Evolutionary conservation across 1,139 yeast genomes (phyloP).

Genomic region (Suhomyces bolitotheri): DNA sequence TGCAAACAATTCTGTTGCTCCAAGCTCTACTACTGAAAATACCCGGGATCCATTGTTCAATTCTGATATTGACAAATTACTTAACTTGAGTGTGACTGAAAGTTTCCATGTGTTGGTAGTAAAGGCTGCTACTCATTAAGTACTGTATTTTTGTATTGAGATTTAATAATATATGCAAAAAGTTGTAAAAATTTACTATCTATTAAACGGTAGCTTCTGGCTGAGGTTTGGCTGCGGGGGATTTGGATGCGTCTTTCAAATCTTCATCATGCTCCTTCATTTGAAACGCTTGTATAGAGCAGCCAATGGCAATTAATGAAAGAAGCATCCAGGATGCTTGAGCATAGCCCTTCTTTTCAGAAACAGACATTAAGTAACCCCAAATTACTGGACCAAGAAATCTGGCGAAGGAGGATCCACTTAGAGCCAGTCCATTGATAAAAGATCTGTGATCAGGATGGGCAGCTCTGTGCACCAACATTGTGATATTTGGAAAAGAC

Average conservation of each 20-base stretch:
- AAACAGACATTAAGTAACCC: slow-evolving; percentile 54
- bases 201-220: slow-evolving; percentile 1
- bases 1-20: slow-evolving; percentile 21
- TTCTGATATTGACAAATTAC: slow-evolving; percentile 19
- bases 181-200: not conserved
- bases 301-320: slow-evolving; percentile 36
- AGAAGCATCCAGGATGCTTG: slow-evolving; percentile 55
- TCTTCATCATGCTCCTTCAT: slow-evolving; percentile 37
- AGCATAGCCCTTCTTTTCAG: slow-evolving; percentile 33
- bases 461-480: slow-evolving; percentile 51
- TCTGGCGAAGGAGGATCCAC: slow-evolving; percentile 55
- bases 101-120: slow-evolving; percentile 29
- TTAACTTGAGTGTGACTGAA: slow-evolving; percentile 24
- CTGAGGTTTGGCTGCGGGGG: not conserved
- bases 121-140: slow-evolving; percentile 18
- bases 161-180: not conserved
- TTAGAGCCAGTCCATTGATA: slow-evolving; percentile 50
- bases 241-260: slow-evolving; percentile 1
- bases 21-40: not conserved
- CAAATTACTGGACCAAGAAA: slow-evolving; percentile 59
- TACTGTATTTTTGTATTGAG: not conserved
- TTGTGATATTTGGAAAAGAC: slow-evolving; percentile 42
- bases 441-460: slow-evolving; percentile 50
- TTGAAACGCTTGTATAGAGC: slow-evolving; percentile 31
- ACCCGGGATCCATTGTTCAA: slow-evolving; percentile 17